A percentile compares a stretch with the other conserved stretches of the same genome.
Conservation (phyloP, 306 rosid species). For the Rosa rugosa region DNA sequence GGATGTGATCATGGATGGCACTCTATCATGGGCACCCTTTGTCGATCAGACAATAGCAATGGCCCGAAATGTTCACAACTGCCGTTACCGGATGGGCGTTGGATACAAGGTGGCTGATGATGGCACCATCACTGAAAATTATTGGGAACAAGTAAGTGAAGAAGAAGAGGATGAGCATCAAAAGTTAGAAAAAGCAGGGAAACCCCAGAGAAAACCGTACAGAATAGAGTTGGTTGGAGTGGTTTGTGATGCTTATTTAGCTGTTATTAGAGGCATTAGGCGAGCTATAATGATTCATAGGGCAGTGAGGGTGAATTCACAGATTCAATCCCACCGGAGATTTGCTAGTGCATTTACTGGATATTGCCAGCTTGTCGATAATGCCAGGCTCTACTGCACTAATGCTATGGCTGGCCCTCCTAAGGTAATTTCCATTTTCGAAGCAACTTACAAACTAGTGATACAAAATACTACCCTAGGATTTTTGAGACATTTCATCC, state of each 20-base stretch:
- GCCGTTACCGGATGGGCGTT: constrained; percentile 76
- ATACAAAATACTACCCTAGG: neutral
- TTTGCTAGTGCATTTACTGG: constrained; percentile 72
- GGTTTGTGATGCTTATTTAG: constrained; percentile 88
- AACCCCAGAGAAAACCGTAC: constrained; percentile 51
- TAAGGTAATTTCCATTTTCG: constrained; percentile 41
- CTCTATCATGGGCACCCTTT: constrained; percentile 89
- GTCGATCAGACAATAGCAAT: constrained; percentile 74
- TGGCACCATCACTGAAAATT: constrained; percentile 64
- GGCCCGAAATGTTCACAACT: constrained; percentile 80
- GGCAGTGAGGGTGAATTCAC: constrained; percentile 90
- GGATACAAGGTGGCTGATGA: constrained; percentile 73
- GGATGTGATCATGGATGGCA: constrained; percentile 92
- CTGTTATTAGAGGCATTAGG: constrained; percentile 93
- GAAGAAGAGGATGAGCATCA: constrained; percentile 33
- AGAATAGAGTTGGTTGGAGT: constrained; percentile 93
- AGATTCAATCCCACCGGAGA: constrained; percentile 85
- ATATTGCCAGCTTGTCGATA: constrained; percentile 81
- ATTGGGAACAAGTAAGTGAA: constrained; percentile 70
- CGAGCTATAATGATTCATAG: constrained; percentile 77
- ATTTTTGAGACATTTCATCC: neutral
- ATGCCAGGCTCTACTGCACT: constrained; percentile 69
- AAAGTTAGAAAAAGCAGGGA: constrained; percentile 15
- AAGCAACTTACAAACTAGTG: neutral
- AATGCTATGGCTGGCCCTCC: constrained; percentile 56